Evolutionary conservation across 768 basidiomycete genomes (phyloP).

Genomic region (Brasilioporus rufonigricans): DNA sequence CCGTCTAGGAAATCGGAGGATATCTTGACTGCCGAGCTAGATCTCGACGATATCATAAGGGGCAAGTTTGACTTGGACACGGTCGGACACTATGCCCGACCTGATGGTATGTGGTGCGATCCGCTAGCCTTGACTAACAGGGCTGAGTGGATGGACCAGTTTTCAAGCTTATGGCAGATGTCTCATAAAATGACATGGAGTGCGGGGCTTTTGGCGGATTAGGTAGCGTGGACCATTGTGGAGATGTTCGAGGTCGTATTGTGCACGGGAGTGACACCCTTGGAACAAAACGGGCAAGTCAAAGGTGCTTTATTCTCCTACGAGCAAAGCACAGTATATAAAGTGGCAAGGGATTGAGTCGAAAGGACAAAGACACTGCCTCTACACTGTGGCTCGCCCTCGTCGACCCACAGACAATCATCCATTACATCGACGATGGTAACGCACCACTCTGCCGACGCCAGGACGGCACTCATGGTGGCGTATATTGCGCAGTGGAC

Average conservation of each 20-base stretch:
- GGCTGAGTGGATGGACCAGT: constrained; percentile 22
- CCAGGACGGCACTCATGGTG: constrained; percentile 32
- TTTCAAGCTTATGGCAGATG: constrained; percentile 24
- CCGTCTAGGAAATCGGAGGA: constrained; percentile 54
- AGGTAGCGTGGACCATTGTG: neutral
- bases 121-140: neutral
- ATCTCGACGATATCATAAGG: constrained; percentile 53
- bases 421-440: constrained; percentile 8
- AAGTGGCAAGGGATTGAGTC: neutral
- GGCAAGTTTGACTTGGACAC: constrained; percentile 64
- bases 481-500: constrained; percentile 25
- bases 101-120: constrained; percentile 43
- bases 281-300: constrained; percentile 8
- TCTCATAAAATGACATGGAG: neutral
- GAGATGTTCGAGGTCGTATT: neutral
- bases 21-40: constrained; percentile 53
- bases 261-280: constrained; percentile 2
- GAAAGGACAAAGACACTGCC: neutral
- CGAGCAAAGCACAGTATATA: constrained; percentile 19
- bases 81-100: constrained; percentile 59
- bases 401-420: neutral
- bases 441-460: constrained; percentile 33
- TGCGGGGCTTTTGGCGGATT: neutral
- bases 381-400: neutral
- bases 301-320: constrained; percentile 16